Conservation (phyloP, 352 stramenopile genomes). For the Globisporangium canariense region DNA sequence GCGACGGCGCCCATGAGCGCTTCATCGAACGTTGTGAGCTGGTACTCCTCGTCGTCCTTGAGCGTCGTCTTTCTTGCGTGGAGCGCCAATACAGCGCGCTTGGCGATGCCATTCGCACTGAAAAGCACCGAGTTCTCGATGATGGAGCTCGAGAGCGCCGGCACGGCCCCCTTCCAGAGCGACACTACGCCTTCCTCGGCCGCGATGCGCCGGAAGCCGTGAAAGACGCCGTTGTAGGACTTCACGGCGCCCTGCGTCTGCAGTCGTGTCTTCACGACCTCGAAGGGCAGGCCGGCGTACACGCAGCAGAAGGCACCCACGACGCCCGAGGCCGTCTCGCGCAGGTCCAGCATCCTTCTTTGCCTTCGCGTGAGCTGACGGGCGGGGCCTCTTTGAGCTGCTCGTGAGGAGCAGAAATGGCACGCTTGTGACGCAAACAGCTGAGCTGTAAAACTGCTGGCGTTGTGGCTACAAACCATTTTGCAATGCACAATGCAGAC, state of each 20-base stretch:
- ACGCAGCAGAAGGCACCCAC: conserved; percentile 80
- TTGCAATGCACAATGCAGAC: too few species aligned
- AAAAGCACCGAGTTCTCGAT: conserved; percentile 91
- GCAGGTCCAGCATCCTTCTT: conserved; percentile 57
- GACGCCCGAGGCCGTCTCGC: conserved; percentile 74
- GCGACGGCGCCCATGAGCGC: conserved; percentile 77
- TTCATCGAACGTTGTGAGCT: conserved; percentile 79
- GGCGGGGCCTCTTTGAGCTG: too few species aligned
- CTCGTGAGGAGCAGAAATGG: too few species aligned
- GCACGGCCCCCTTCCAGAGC: conserved; percentile 88
- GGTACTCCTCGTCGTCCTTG: conserved; percentile 39
- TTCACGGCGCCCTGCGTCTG: conserved; percentile 69
- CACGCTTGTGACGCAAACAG: too few species aligned
- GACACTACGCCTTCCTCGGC: conserved; percentile 63
- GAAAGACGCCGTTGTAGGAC: conserved; percentile 56
- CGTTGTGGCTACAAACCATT: too few species aligned
- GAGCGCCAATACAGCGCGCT: conserved; percentile 59
- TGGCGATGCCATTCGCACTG: conserved; percentile 77
- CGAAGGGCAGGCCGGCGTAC: conserved; percentile 84
- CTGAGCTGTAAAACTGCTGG: too few species aligned
- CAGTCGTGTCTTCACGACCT: conserved; percentile 84
- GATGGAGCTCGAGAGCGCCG: conserved; percentile 82
- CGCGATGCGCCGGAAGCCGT: conserved; percentile 71
- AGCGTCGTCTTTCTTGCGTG: conserved; percentile 39
- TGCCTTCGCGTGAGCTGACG: too few species aligned